Base-by-base conservation (phyloP, 768 basidiomycete genomes). In the Boletus eberwhitei region DNA sequence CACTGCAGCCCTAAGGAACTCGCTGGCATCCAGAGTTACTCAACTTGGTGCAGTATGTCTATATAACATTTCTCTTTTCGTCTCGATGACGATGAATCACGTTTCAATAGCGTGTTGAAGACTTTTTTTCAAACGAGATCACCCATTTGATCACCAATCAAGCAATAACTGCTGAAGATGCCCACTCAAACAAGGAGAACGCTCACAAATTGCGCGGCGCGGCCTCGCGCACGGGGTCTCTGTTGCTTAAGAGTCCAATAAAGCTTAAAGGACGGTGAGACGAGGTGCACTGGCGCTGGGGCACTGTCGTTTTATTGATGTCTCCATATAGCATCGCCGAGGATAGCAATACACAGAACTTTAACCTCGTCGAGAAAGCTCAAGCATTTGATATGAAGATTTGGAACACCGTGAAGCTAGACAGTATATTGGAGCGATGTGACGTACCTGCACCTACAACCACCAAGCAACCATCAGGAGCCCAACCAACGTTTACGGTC, bases 101-200 rank as follows among this genome's bases (percentile, higher is more conserved):
- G 16, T 39, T 46, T 41, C 48, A 19, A 54, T 64, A 98, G 97
- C 78, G 77, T 52, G 81, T 93, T 52, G 92, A 96, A 47, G 81
- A 85, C 57, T 97, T 97, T 78, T 95, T 98, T 71, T 91, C 89
- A 31, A 84, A 79, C 45, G 79, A 84, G 45, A 83, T 96, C 24
- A 94, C 93, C 0, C 96, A 98, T 73, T 79, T 98, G 58, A 86
- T 96, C 66, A 90, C 88, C 50, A 80, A 88, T 63, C 76, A 77
- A 51, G 67, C 74, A 34, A 58, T 71, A 48, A 71, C 76, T 8
- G 50, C 59, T 26, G 72, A 75, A 19, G 72, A 71, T 55, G 65
- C 51, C 57, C 53, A 56, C 53, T 71, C 74, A 6, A 82, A 87
- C 68, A 90, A 90, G 69, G 89, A 90, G 69, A 90, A 91, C 64